These are phyloP conservation scores for Fraxinus floribunda DNA, from an alignment of 305 asterid genomes.

Conservation along the genomic window DNA sequence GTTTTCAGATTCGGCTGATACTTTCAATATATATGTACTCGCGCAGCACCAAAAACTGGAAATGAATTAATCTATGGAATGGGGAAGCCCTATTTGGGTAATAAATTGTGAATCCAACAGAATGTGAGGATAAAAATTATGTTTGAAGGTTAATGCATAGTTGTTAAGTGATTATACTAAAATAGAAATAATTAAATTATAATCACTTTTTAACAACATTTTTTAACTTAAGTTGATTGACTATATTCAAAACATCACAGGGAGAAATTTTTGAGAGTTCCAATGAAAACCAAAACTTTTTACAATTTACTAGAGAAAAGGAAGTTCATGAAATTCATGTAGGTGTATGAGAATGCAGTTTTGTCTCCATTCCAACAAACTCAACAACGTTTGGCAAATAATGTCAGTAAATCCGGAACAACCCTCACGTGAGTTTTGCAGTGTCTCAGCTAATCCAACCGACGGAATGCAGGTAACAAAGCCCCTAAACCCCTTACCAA, in stretches of 20 bases:
- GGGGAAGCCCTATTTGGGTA: too few relatives aligned
- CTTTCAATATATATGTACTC: slow-evolving; percentile 23
- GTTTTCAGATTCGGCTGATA: slow-evolving; percentile 43
- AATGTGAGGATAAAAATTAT: too few relatives aligned
- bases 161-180: too few relatives aligned
- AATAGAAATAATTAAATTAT: too few relatives aligned
- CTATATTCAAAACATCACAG: too few relatives aligned
- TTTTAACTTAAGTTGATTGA: too few relatives aligned
- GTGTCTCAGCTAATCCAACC: neutral
- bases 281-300: neutral
- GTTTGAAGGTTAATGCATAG: too few relatives aligned
- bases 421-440: neutral
- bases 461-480: neutral
- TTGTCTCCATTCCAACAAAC: neutral
- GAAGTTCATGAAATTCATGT: neutral
- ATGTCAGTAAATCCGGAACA: neutral
- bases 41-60: neutral
- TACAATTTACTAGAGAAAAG: neutral
- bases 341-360: neutral
- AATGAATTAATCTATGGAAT: neutral
- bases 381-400: neutral
- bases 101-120: too few relatives aligned
- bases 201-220: too few relatives aligned
- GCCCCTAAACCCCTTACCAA: neutral
- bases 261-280: neutral